phyloP scores from a whole-genome alignment of 2,329 filamentous ascomycete genomes.

The Penicillium sp. region DNA sequence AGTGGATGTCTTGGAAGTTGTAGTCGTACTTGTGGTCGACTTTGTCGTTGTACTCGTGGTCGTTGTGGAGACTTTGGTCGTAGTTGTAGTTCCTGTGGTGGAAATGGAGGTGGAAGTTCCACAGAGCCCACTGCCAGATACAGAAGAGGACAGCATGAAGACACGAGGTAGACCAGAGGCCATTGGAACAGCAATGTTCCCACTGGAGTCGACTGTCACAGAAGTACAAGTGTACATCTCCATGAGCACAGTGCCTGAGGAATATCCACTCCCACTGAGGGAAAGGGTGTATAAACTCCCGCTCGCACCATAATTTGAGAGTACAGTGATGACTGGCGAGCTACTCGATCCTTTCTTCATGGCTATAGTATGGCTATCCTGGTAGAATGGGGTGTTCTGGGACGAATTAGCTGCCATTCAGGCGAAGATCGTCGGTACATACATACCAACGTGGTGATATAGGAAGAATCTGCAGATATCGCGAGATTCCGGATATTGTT shows the following conservation, averaged over 20 bases:
- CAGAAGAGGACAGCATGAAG: conserved; percentile 17
- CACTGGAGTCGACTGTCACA: conserved; percentile 44
- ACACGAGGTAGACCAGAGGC: conserved; percentile 45
- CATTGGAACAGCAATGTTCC: conserved; percentile 48
- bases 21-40: not conserved
- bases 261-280: conserved; percentile 23
- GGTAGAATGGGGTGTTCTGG: conserved; percentile 45
- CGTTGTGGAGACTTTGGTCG: not conserved
- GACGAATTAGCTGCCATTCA: conserved; percentile 30
- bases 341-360: conserved; percentile 47
- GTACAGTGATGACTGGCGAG: conserved; percentile 41
- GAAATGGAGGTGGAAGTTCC: conserved; percentile 6
- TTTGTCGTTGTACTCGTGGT: not conserved
- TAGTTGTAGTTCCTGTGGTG: conserved; percentile 4
- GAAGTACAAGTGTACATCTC: conserved; percentile 42
- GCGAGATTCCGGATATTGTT: conserved; percentile 54
- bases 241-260: conserved; percentile 23
- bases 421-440: not conserved
- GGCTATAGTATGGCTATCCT: conserved; percentile 45
- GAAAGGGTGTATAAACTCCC: conserved; percentile 24
- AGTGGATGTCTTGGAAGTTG: not conserved
- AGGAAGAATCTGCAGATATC: conserved; percentile 38
- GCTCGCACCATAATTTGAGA: conserved; percentile 44
- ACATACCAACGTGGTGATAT: conserved; percentile 18
- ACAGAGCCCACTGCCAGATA: conserved; percentile 11